Percentiles rank a stretch among this genome's conserved stretches.
These are phyloP conservation scores for Kazachstania viticola DNA, from an alignment of 805 yeast species.

Conservation along the genomic window DNA sequence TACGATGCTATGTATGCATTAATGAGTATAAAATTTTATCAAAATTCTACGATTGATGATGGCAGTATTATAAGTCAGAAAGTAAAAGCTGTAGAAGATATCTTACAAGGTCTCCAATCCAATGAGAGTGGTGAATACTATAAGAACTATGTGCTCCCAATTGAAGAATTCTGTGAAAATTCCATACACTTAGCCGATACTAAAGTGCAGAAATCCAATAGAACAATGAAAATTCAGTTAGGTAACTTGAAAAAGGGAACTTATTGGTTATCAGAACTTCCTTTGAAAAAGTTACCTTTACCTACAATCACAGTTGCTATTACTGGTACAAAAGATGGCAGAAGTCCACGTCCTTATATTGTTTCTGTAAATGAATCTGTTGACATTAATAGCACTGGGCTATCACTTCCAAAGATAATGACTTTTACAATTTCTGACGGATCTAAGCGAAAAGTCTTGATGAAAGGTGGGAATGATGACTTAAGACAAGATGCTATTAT, in stretches of 20 bases:
- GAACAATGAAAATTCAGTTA: conserved; percentile 10
- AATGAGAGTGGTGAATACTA: conserved; percentile 18
- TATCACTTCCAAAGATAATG: conserved; percentile 79
- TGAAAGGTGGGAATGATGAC: conserved; percentile 87
- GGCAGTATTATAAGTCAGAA: conserved; percentile 35
- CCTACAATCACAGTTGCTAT: conserved; percentile 47
- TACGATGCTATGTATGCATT: conserved; percentile 58
- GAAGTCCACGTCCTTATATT: conserved; percentile 39
- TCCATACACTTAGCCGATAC: conserved; percentile 40
- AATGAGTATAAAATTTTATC: conserved; percentile 43
- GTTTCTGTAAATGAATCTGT: conserved; percentile 34
- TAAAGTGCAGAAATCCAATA: conserved; percentile 21
- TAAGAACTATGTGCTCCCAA: conserved; percentile 28
- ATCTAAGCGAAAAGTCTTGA: conserved; percentile 39
- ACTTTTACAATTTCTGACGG: conserved; percentile 50
- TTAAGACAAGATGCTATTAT: conserved; percentile 90
- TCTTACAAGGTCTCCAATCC: conserved; percentile 33
- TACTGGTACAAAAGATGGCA: conserved; percentile 32
- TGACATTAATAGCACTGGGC: conserved; percentile 64
- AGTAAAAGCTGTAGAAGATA: conserved; percentile 38
- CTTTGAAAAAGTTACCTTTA: conserved; percentile 41
- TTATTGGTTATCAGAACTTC: conserved; percentile 50
- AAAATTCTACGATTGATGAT: conserved; percentile 19
- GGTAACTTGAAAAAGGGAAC: conserved; percentile 31
- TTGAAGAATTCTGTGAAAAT: conserved; percentile 41